Evolutionary conservation across 345 rosid species (phyloP).

Genomic region (Sisymbrium altissimum): DNA sequence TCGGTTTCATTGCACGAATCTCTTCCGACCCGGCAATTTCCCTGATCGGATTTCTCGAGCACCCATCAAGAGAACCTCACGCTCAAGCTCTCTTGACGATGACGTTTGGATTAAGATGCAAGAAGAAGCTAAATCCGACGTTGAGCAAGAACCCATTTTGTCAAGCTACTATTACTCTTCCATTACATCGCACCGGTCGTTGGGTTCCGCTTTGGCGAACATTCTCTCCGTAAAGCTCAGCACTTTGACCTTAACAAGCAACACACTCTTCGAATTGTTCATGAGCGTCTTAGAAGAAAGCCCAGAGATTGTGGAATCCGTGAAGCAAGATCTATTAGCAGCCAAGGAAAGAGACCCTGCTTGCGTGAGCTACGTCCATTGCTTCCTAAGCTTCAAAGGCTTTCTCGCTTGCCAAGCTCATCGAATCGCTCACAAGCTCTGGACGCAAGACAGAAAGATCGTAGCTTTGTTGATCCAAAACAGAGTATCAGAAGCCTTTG

Average conservation of each 20-base stretch:
- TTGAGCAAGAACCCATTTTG: conserved; percentile 60
- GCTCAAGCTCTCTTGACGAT: background rate
- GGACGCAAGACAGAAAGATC: conserved; percentile 54
- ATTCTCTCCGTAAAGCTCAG: conserved; percentile 64
- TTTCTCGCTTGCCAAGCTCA: conserved; percentile 78
- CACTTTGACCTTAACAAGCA: conserved; percentile 45
- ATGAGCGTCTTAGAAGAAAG: conserved; percentile 45
- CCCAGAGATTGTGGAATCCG: conserved; percentile 44
- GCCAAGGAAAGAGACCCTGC: conserved; percentile 84
- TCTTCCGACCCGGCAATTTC: conserved; percentile 38
- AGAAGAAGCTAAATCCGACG: conserved; percentile 66
- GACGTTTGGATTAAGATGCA: conserved; percentile 56
- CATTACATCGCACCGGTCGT: conserved; percentile 52
- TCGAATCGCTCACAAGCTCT: conserved; percentile 66
- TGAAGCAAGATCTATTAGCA: conserved; percentile 62
- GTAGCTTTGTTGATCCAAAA: conserved; percentile 74
- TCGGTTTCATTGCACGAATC: conserved; percentile 29
- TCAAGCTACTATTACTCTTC: conserved; percentile 58
- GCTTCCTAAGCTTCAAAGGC: conserved; percentile 73
- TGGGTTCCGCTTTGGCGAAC: conserved; percentile 61
- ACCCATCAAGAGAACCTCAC: conserved; percentile 28
- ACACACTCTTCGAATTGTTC: conserved; percentile 57
- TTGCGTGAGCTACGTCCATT: conserved; percentile 66
- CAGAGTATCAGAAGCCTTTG: conserved; percentile 65
- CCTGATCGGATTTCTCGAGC: conserved; percentile 24